A percentile compares a stretch with the other conserved stretches of the same genome.
These are phyloP conservation scores for Tricholoma flavovirens DNA, from an alignment of 768 basidiomycete species.

Conservation along the genomic window DNA sequence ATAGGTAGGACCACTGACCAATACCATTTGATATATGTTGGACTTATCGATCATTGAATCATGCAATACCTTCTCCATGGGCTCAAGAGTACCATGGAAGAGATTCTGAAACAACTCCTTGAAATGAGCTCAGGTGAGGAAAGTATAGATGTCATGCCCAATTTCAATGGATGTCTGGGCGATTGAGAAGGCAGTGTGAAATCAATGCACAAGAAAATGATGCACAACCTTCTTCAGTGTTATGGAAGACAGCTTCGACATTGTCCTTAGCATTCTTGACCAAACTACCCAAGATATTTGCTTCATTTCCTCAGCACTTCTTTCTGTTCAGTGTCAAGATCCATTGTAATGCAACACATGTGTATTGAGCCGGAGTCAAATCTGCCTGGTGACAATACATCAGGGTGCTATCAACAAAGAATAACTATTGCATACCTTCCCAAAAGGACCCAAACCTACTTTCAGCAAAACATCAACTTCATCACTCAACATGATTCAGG, in stretches of 20 bases:
- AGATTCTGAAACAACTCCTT: conserved; percentile 94
- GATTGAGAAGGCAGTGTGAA: conserved; percentile 42
- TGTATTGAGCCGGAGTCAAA: conserved; percentile 86
- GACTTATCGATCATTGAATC: conserved; percentile 99
- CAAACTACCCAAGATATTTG: no score
- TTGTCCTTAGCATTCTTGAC: no score
- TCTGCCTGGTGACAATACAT: conserved; percentile 51
- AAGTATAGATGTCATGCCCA: conserved; percentile 98
- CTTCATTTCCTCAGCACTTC: conserved; percentile 96
- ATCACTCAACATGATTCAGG: conserved; percentile 66
- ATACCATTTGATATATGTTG: conserved; percentile 64
- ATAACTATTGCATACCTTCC: conserved; percentile 51
- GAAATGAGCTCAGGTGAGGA: conserved; percentile 96
- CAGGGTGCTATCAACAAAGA: neutral
- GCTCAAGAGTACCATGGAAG: conserved; percentile 89
- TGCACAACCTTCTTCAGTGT: no score
- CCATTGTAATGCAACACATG: conserved; percentile 90
- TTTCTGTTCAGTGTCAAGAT: no score
- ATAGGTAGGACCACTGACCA: conserved; percentile 98
- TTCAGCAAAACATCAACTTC: conserved; percentile 79
- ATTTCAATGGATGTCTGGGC: conserved; percentile 97
- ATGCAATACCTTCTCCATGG: conserved; percentile 96
- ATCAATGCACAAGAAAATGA: no score
- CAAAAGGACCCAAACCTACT: conserved; percentile 79
- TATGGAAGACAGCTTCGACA: no score